phyloP scores from a whole-genome alignment of 345 rosid species.

The Kernera saxatilis region DNA sequence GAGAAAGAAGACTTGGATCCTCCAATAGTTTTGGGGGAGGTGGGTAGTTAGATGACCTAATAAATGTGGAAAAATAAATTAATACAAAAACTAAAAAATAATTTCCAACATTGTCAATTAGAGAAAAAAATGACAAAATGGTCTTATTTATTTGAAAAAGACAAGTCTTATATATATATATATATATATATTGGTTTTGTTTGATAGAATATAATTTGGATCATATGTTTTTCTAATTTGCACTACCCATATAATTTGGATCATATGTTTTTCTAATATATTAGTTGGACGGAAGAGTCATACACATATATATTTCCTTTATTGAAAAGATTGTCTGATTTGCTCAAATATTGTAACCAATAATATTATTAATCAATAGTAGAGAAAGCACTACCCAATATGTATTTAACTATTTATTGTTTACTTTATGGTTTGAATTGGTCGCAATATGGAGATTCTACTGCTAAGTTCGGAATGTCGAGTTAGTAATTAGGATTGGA shows the following conservation, averaged over 20 bases:
- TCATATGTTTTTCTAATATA: neutral
- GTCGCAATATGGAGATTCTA: constrained; percentile 14
- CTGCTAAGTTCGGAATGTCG: neutral
- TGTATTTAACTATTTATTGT: neutral
- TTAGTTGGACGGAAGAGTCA: constrained; percentile 8
- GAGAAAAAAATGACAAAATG: neutral
- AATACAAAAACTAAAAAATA: neutral
- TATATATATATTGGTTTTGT: neutral
- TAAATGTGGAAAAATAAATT: neutral
- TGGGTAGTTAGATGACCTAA: constrained; percentile 29
- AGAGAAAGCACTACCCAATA: constrained; percentile 23
- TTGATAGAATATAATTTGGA: constrained; percentile 3
- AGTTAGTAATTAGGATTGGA: neutral
- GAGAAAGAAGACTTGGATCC: constrained; percentile 27
- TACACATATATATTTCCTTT: neutral
- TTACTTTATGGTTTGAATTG: neutral
- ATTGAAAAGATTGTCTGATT: neutral
- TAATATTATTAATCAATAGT: neutral
- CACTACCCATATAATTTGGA: constrained; percentile 8
- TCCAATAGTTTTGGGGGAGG: constrained; percentile 34
- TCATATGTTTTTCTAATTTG: neutral
- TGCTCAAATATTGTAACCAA: neutral
- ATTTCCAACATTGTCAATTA: neutral
- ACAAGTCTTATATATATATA: neutral
- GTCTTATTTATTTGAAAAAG: neutral